Evolutionary conservation across 257 asterid species (phyloP).

Genomic region (Thymus mandschuricus): DNA sequence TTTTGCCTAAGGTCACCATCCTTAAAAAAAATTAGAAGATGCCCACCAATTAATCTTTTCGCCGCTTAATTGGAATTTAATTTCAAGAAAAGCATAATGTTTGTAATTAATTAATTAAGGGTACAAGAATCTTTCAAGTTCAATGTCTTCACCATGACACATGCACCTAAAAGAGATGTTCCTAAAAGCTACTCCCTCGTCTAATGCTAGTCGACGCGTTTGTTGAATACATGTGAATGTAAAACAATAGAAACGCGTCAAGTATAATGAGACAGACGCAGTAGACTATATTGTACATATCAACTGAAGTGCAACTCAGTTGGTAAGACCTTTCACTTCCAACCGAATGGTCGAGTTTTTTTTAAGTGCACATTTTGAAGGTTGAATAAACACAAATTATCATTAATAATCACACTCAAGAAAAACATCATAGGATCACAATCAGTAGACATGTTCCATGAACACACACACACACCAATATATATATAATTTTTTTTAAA

Average conservation of each 20-base stretch:
- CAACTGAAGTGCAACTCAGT: too few species aligned
- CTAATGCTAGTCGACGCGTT: too few species aligned
- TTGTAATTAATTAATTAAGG: neutral
- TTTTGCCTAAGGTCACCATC: conserved; percentile 49
- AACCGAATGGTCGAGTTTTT: too few species aligned
- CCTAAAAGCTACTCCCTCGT: neutral
- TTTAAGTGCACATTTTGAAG: too few species aligned
- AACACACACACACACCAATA: conserved; percentile 30
- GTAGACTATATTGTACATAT: too few species aligned
- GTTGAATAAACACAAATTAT: neutral
- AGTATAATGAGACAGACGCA: too few species aligned
- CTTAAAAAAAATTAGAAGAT: conserved; percentile 42
- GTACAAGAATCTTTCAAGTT: conserved; percentile 29
- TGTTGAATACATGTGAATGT: too few species aligned
- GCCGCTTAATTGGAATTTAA: conserved; percentile 12
- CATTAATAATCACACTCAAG: conserved; percentile 10
- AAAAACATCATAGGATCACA: conserved; percentile 16
- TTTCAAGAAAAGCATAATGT: conserved; percentile 1
- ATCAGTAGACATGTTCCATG: conserved; percentile 32
- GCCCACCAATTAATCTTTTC: conserved; percentile 56
- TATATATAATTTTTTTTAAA: neutral
- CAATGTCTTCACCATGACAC: conserved; percentile 31
- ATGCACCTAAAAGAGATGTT: conserved; percentile 21
- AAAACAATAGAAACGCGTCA: too few species aligned
- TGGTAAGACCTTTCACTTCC: too few species aligned